Base-by-base conservation (phyloP, 176 grass and related monocot species). In the Pontederia paniculata region DNA sequence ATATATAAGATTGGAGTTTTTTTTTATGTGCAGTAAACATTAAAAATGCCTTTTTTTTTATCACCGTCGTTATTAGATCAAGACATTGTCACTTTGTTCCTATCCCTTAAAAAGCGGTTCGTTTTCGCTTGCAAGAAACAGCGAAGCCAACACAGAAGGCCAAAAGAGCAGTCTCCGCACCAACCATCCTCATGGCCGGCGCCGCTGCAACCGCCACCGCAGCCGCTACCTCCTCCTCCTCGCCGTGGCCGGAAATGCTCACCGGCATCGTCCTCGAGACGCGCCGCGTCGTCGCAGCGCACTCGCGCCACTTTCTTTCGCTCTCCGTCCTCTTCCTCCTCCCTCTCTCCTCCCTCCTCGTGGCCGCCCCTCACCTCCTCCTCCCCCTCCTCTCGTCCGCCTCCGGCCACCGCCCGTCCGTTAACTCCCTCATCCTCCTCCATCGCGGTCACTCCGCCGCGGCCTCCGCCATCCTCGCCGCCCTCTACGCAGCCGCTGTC, bases 201-300 rank as follows among this genome's bases (percentile, higher is more conserved):
- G 21, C 21, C 21, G 20, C n/a, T 9, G 12, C 31, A 25, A n/a
- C n/a, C n/a, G n/a, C n/a, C n/a, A n/a, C 23, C 12, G 15, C 23
- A 4, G 37, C 37, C 21, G 55, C 23, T 42, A 17, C 21, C 12
- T 50, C 68, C 43, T 20, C 68, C 16, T 12, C 58, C 0, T 50
- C 57, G 5, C 17, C 56, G 55, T 68, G 67, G 59, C 20, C 62
- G 17, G 67, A 71, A 1, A 45, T 77, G n/a, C 58, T 77, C 2
- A 42, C 17, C 58, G 66, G 42, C 15, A 42, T 64, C 41, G 55
- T 70, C 49, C 67, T 37, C 22, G 47, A 45, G 51, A 49, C 66
- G 50, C 54, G 46, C 37, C 73, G 64, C 65, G 58, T 76, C 65
- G 56, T 69, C 65, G 55, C 73, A 16, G 64, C 73, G 17, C 73